Percentiles rank a stretch among this genome's conserved stretches.
Evolutionary conservation across 495 filamentous ascomycete species (phyloP).

Genomic region (Penicillium samsonianum): DNA sequence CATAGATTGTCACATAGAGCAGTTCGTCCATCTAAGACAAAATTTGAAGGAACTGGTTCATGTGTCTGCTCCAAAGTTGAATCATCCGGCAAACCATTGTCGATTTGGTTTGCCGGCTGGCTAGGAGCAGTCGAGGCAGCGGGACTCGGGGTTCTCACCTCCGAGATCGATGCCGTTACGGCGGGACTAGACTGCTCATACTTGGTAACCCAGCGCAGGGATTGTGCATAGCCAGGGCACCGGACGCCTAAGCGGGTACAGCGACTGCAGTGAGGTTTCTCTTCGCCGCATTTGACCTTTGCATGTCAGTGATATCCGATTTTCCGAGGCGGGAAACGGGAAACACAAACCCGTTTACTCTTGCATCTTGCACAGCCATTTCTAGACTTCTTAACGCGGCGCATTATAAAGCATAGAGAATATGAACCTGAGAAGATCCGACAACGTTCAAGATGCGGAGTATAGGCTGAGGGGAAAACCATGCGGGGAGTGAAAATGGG

Average conservation of each 20-base stretch:
- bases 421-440: constrained; percentile 6
- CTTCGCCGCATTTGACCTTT: constrained; percentile 60
- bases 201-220: constrained; percentile 57
- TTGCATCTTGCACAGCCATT: constrained; percentile 52
- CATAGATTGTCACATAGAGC: constrained; percentile 38
- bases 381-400: constrained; percentile 50
- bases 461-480: constrained; percentile 2
- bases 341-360: constrained; percentile 48
- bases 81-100: constrained; percentile 11
- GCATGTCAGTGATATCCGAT: neutral
- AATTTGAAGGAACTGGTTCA: constrained; percentile 8
- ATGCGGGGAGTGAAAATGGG: constrained; percentile 21
- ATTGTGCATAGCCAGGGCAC: constrained; percentile 57
- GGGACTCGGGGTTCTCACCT: constrained; percentile 18
- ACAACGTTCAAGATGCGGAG: constrained; percentile 11
- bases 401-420: constrained; percentile 29
- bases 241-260: constrained; percentile 50
- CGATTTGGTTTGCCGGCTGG: constrained; percentile 2
- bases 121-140: constrained; percentile 7
- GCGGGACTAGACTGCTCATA: constrained; percentile 33
- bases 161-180: constrained; percentile 13
- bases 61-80: constrained; percentile 11
- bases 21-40: constrained; percentile 26
- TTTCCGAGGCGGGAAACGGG: neutral
- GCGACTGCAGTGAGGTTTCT: constrained; percentile 52